Base-by-base conservation (phyloP, 1,284 basidiomycete species). In the Meira nashicola region DNA sequence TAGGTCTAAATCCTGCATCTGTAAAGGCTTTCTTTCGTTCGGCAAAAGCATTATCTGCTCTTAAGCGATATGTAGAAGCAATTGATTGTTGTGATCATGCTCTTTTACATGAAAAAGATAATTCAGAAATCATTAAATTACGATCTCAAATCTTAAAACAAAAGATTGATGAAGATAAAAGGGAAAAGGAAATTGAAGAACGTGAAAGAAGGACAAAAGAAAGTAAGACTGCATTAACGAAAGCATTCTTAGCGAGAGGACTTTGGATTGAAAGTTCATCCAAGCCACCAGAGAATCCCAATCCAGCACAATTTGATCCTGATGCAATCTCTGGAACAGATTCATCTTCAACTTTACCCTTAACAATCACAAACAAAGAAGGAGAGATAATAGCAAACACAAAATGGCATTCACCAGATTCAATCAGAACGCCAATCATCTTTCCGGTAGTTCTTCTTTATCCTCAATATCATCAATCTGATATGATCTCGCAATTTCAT, bases 381-480 rank as follows among this genome's bases (percentile, higher is more conserved):
- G 28, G 28, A 3, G 28, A 33, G 28, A 33, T 33, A 14, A 21
- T 48, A 23, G 46, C 12, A 25, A 47, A 37, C 9, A 21, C 40
- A 25, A 33, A 47, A 12, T 77, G 74, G 73, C 39, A 23, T 0
- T 52, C 70, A 3, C 74, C 74, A 0, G 76, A 78, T 46, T 59
- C 64, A 12, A 68, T 78, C 37, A 67, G 73, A 75, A 88, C 80
- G 74, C 85, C 88, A 0, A 80, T 97, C 54, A 81, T 94, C 60
- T 82, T 95, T 74, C 92, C 94, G 4, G 86, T 89, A 19, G 89
- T 95, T 80, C 87, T 97, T 78, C 83, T 96, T 62, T 96, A 97
- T 78, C 95, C 95, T 1, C 87, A 91, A 78, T 83, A 93, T 71
- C 84, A 87, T 33, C 90, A 86, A 23, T 89, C 90, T 51, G 93